A percentile compares a stretch with the other conserved stretches of the same genome.
These are phyloP conservation scores for Picochlorum sp. DNA, from an alignment of 139 green algal species.

Conservation along the genomic window DNA sequence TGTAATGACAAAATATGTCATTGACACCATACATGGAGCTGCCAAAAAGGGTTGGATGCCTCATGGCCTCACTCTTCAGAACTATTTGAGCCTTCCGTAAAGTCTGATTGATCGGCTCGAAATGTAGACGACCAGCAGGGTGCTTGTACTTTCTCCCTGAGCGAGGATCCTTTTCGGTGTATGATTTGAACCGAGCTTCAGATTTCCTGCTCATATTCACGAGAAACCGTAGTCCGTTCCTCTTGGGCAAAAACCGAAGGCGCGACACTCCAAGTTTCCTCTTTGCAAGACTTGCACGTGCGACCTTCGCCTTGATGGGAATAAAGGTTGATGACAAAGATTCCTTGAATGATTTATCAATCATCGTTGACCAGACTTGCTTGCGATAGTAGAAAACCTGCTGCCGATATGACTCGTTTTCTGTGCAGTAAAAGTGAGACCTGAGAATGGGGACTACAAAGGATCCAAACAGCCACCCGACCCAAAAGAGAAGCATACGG, in stretches of 20 bases:
- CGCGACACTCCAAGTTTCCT: conserved; percentile 55
- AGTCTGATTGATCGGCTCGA: conserved; percentile 64
- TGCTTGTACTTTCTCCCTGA: neutral
- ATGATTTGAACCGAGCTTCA: conserved; percentile 28
- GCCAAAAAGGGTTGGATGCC: conserved; percentile 38
- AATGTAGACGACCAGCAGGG: conserved; percentile 28
- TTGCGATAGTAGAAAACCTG: conserved; percentile 81
- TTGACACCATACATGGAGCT: conserved; percentile 70
- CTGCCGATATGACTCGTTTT: conserved; percentile 69
- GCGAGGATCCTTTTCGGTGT: neutral
- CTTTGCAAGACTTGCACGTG: conserved; percentile 29
- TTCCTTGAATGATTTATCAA: conserved; percentile 22
- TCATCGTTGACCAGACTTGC: conserved; percentile 63
- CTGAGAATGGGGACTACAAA: conserved; percentile 71
- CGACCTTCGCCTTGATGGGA: conserved; percentile 20
- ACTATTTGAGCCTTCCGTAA: conserved; percentile 56
- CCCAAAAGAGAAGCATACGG: conserved; percentile 47
- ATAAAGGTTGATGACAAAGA: conserved; percentile 26
- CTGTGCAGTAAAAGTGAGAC: conserved; percentile 81
- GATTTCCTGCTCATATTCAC: conserved; percentile 52
- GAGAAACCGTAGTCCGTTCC: conserved; percentile 61
- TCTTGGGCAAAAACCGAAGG: conserved; percentile 77
- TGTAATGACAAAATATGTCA: conserved; percentile 46
- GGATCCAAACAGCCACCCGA: conserved; percentile 66
- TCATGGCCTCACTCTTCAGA: conserved; percentile 48